phyloP scores from a whole-genome alignment of 495 filamentous ascomycete genomes.

The Lichenothelia convexa region DNA sequence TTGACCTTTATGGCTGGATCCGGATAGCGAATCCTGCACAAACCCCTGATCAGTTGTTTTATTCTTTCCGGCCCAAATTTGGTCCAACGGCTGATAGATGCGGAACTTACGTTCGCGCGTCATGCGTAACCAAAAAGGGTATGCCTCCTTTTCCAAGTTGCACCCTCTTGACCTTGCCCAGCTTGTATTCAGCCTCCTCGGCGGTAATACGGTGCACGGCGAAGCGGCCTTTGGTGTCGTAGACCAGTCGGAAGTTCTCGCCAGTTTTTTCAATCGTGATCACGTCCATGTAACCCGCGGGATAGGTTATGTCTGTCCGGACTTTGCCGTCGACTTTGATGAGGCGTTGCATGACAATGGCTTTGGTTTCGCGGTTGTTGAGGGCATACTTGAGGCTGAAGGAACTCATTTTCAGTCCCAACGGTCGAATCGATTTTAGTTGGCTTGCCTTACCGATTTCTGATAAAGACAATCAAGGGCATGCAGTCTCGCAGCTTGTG shows the following conservation, averaged over 20 bases:
- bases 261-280: conserved; percentile 98
- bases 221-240: conserved; percentile 99
- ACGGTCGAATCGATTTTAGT: too few relatives aligned
- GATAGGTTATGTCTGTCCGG: conserved; percentile 95
- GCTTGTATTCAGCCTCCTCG: conserved; percentile 98
- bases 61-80: conserved; percentile 57
- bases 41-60: neutral
- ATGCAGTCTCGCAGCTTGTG: conserved; percentile 99
- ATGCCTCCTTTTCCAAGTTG: conserved; percentile 98
- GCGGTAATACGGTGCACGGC: conserved; percentile 96
- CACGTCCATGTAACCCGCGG: conserved; percentile 98
- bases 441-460: too few relatives aligned
- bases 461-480: conserved; percentile 96
- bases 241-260: conserved; percentile 98
- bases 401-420: too few relatives aligned
- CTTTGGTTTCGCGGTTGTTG: conserved; percentile 90
- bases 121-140: conserved; percentile 99
- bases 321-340: conserved; percentile 99
- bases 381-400: conserved; percentile 99
- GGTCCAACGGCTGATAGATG: conserved; percentile 99
- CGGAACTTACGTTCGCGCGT: conserved; percentile 96
- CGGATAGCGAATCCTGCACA: conserved; percentile 82
- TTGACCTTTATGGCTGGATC: conserved; percentile 97
- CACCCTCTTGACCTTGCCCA: conserved; percentile 98
- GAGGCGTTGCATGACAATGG: conserved; percentile 98